Conservation (phyloP, 306 rosid genomes). For the Gastrolobium villosum region DNA sequence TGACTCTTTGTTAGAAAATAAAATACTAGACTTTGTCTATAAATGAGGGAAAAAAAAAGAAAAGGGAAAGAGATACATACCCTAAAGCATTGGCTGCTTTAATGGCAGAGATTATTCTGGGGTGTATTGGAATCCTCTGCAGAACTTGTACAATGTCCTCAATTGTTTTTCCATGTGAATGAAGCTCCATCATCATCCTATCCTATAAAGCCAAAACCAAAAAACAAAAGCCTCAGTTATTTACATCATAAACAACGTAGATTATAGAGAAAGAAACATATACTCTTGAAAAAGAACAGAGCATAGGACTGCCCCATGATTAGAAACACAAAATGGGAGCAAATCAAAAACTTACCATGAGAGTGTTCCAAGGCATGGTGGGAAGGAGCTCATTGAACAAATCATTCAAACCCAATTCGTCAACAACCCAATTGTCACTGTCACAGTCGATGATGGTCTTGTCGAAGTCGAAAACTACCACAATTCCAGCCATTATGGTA, state of each 20-base stretch:
- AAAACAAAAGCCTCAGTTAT: background rate
- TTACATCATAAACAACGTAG: conserved; percentile 2
- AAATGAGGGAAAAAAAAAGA: background rate
- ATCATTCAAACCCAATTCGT: conserved; percentile 67
- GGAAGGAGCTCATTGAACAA: conserved; percentile 71
- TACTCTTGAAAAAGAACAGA: background rate
- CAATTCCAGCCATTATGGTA: conserved; percentile 57
- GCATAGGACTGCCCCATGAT: background rate
- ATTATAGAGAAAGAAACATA: background rate
- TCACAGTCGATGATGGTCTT: conserved; percentile 83
- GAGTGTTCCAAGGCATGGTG: conserved; percentile 80
- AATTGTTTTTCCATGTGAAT: conserved; percentile 60
- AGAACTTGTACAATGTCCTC: conserved; percentile 60
- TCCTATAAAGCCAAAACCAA: conserved; percentile 56
- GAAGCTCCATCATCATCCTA: conserved; percentile 80
- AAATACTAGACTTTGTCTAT: too few species aligned
- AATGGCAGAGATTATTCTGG: conserved; percentile 64
- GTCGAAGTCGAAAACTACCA: conserved; percentile 80
- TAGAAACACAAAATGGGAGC: background rate
- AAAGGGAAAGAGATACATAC: conserved; percentile 21
- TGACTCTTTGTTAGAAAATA: too few species aligned
- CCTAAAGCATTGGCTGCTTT: conserved; percentile 65
- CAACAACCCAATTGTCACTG: conserved; percentile 82
- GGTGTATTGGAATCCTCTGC: conserved; percentile 64
- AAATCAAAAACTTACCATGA: conserved; percentile 61